phyloP scores from a whole-genome alignment of 148 eudicot species.

The Amaranthus palmeri region DNA sequence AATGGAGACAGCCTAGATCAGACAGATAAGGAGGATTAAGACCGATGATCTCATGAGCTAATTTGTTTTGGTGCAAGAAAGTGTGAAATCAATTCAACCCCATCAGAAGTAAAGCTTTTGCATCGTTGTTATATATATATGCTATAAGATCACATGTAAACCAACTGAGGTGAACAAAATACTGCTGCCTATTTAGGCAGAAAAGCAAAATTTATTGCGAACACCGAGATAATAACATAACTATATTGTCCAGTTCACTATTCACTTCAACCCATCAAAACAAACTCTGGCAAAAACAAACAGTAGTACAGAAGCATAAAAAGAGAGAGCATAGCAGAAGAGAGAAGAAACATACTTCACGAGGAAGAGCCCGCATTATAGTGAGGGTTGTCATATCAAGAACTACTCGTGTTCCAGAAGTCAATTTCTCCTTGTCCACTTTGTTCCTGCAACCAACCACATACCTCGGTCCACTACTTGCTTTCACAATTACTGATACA shows the following conservation, averaged over 20 bases:
- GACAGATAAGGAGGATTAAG: no score
- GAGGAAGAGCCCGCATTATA: conserved; percentile 96
- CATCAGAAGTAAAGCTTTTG: no score
- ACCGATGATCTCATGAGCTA: no score
- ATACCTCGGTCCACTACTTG: conserved; percentile 97
- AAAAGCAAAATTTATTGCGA: no score
- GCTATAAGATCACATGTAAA: no score
- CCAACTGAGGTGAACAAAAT: no score
- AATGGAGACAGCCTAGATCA: no score
- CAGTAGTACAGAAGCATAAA: not conserved
- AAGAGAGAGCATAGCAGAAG: not conserved
- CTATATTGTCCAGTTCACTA: not conserved
- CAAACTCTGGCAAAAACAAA: not conserved
- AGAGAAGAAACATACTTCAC: conserved; percentile 54
- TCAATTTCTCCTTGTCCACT: conserved; percentile 94
- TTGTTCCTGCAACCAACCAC: conserved; percentile 96
- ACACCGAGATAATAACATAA: not conserved
- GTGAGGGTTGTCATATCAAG: conserved; percentile 98
- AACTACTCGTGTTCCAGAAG: conserved; percentile 91
- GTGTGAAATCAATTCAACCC: no score
- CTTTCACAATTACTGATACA: conserved; percentile 67
- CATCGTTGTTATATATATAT: no score
- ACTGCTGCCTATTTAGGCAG: no score
- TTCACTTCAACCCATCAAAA: not conserved
- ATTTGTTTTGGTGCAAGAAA: no score